phyloP scores from a whole-genome alignment of 306 rosid species.

The Lagenaria siceraria region DNA sequence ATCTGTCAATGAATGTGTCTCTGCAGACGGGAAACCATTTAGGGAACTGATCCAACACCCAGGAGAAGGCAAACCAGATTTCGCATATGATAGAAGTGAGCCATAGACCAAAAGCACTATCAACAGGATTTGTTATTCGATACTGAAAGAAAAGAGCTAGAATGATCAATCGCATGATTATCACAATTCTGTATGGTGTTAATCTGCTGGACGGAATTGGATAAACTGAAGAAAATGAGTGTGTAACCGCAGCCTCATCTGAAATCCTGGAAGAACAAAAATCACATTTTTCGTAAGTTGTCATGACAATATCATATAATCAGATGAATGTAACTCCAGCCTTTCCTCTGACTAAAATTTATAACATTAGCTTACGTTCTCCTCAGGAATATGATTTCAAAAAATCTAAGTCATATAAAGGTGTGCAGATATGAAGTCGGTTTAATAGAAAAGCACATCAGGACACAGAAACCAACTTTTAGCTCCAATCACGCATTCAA shows the following conservation, averaged over 20 bases:
- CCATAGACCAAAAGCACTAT: conserved; percentile 92
- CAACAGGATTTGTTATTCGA: conserved; percentile 85
- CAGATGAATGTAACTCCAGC: background rate
- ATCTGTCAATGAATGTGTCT: conserved; percentile 46
- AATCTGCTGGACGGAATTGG: conserved; percentile 60
- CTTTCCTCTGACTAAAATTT: background rate
- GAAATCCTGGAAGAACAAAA: conserved; percentile 39
- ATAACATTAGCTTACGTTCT: background rate
- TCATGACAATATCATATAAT: background rate
- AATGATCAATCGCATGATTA: conserved; percentile 54
- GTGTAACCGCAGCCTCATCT: conserved; percentile 27
- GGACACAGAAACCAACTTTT: background rate
- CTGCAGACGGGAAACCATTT: conserved; percentile 87
- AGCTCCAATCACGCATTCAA: background rate
- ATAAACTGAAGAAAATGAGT: conserved; percentile 42
- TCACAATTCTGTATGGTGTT: conserved; percentile 59
- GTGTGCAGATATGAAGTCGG: background rate
- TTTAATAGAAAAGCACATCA: background rate
- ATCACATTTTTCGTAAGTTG: background rate
- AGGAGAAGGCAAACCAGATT: conserved; percentile 96
- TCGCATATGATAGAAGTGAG: conserved; percentile 89
- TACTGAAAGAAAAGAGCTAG: conserved; percentile 88
- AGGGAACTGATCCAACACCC: conserved; percentile 98
- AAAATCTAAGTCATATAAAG: background rate
- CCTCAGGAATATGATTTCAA: background rate